A percentile compares a stretch with the other conserved stretches of the same genome.
Conservation (phyloP, 2,329 filamentous ascomycete genomes). For the Fusarium newnesense region DNA sequence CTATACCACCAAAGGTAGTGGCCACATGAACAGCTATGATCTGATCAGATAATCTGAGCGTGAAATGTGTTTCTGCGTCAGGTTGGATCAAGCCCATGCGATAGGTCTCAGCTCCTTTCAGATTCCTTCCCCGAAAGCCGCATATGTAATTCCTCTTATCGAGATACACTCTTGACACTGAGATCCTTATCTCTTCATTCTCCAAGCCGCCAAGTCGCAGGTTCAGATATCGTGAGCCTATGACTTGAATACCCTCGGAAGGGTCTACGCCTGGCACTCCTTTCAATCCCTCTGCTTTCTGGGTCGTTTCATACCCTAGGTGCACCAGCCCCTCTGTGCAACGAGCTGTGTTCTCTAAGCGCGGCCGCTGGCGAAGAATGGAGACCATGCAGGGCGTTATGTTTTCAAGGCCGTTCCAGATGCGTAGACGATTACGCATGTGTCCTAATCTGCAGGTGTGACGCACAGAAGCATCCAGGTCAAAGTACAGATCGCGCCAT, state of each 20-base stretch:
- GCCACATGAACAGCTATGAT: background rate
- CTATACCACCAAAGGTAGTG: background rate
- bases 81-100: background rate
- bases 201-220: background rate
- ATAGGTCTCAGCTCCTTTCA: accelerated
- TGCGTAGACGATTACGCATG: background rate
- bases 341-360: accelerated
- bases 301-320: background rate
- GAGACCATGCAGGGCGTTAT: background rate
- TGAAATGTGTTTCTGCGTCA: background rate
- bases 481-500: conserved; percentile 6
- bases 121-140: background rate
- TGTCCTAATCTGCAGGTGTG: background rate
- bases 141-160: background rate
- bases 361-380: background rate
- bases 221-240: background rate
- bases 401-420: background rate
- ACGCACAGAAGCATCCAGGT: background rate
- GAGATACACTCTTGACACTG: background rate
- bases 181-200: background rate
- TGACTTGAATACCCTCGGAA: accelerated
- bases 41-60: background rate
- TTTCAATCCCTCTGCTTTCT: background rate
- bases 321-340: background rate
- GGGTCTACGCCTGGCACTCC: accelerated